A percentile compares a stretch with the other conserved stretches of the same genome.
Conservation (phyloP, 202 grass and related monocot genomes). For the Setaria italica region DNA sequence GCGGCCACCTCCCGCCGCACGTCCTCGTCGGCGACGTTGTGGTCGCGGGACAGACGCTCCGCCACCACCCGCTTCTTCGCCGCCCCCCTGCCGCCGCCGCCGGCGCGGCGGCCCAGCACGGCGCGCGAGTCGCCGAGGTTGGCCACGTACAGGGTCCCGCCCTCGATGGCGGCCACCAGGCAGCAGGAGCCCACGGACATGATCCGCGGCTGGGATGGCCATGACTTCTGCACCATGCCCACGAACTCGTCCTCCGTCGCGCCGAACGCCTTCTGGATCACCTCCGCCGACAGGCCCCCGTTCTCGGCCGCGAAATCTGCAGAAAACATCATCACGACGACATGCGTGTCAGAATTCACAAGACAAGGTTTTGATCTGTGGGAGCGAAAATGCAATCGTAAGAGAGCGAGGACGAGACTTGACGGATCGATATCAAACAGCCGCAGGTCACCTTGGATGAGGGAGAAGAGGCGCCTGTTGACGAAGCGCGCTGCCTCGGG, state of each 20-base stretch:
- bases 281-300: conserved; percentile 71
- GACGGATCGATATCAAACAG: background rate
- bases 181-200: conserved; percentile 89
- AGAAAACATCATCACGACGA: background rate
- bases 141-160: conserved; percentile 73
- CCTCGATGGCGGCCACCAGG: conserved; percentile 78
- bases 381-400: background rate
- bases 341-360: background rate
- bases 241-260: conserved; percentile 88
- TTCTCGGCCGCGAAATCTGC: conserved; percentile 62
- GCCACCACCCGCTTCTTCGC: conserved; percentile 46
- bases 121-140: conserved; percentile 90
- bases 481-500: conserved; percentile 89
- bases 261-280: conserved; percentile 75
- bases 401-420: background rate
- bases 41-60: conserved; percentile 80
- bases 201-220: conserved; percentile 65
- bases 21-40: conserved; percentile 84
- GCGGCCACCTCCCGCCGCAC: conserved; percentile 63
- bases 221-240: conserved; percentile 56
- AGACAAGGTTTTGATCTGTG: background rate
- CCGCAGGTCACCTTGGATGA: conserved; percentile 65
- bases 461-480: conserved; percentile 74
- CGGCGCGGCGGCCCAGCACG: conserved; percentile 68
- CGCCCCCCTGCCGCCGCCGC: background rate